Conservation (phyloP, 441 rosid genomes). For the Bruguiera hainesii region DNA sequence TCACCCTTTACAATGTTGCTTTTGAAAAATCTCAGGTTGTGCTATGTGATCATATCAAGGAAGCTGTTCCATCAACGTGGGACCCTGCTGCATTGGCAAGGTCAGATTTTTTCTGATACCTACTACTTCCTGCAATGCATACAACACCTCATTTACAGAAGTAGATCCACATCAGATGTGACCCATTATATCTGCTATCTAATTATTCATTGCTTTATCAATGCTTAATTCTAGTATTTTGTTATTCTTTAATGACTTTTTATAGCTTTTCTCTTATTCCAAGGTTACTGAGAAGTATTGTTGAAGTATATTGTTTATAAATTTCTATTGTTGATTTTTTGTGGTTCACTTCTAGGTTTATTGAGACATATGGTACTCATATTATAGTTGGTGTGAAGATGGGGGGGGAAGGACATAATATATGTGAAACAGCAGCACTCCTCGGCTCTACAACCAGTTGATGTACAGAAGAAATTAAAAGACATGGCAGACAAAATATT, state of each 20-base stretch:
- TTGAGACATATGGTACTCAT: constrained; percentile 87
- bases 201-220: too few species aligned
- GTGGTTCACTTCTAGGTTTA: constrained; percentile 52
- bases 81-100: constrained; percentile 93
- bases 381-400: constrained; percentile 83
- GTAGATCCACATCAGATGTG: too few species aligned
- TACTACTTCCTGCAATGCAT: too few species aligned
- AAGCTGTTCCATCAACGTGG: constrained; percentile 89
- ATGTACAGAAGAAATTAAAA: constrained; percentile 67
- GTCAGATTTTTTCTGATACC: constrained; percentile 27
- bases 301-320: background rate
- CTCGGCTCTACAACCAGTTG: constrained; percentile 70
- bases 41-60: constrained; percentile 67
- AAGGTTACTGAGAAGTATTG: too few species aligned
- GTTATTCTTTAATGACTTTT: too few species aligned
- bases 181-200: too few species aligned
- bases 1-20: constrained; percentile 84
- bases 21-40: constrained; percentile 71
- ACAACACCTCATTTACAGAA: too few species aligned
- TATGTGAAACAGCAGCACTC: constrained; percentile 83
- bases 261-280: too few species aligned
- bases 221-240: too few species aligned
- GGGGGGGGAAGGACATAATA: constrained; percentile 92
- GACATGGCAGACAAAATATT: constrained; percentile 88
- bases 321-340: background rate